Percentiles rank a stretch among this genome's conserved stretches.
Evolutionary conservation across 2,329 filamentous ascomycete species (phyloP).

Genomic region (Dothistroma septosporum): DNA sequence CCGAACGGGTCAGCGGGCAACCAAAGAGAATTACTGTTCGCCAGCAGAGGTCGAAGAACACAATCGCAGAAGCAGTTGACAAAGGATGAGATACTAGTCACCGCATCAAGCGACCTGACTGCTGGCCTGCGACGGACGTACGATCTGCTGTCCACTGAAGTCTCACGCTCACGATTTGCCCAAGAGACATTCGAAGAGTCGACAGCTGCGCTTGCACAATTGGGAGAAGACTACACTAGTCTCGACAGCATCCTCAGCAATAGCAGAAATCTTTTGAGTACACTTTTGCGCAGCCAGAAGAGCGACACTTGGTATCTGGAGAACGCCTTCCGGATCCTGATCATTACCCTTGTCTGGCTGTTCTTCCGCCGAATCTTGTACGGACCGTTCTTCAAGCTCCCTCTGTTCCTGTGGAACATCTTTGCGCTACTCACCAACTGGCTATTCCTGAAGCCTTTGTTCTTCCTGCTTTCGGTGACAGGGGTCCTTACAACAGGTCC

Average conservation of each 20-base stretch:
- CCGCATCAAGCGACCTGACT: conserved; percentile 79
- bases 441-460: conserved; percentile 28
- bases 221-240: conserved; percentile 75
- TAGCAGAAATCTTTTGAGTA: conserved; percentile 70
- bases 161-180: conserved; percentile 82
- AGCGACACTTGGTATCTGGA: conserved; percentile 97
- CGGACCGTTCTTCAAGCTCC: conserved; percentile 81
- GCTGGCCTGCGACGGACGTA: conserved; percentile 79
- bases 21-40: conserved; percentile 37
- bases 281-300: conserved; percentile 82
- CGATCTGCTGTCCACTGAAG: conserved; percentile 76
- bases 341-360: conserved; percentile 76
- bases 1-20: conserved; percentile 24
- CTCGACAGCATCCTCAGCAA: conserved; percentile 73
- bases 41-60: conserved; percentile 28
- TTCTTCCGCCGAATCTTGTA: conserved; percentile 80
- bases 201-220: conserved; percentile 72
- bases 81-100: conserved; percentile 68
- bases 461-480: conserved; percentile 54
- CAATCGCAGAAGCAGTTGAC: conserved; percentile 50
- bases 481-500: conserved; percentile 38
- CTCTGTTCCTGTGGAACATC: conserved; percentile 38
- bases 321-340: conserved; percentile 78
- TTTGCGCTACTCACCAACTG: conserved; percentile 27
- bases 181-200: conserved; percentile 83